Conservation (phyloP, 352 stramenopile genomes). For the Pythium insidiosum region DNA sequence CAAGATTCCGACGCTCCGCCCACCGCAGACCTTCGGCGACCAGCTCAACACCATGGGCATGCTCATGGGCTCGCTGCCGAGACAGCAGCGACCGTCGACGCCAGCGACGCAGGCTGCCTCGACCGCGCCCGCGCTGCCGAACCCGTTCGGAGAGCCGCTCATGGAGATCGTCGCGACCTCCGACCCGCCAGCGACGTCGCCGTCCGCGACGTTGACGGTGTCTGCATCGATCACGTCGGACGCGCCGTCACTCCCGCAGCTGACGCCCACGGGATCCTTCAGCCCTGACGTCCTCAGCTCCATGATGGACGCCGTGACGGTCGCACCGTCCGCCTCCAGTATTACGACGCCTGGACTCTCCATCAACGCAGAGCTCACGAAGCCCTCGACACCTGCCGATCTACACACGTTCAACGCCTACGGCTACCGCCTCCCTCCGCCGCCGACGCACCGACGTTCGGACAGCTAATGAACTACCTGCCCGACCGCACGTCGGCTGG, state of each 20-base stretch:
- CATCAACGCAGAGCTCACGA: too few species aligned
- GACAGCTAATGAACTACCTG: slow-evolving; percentile 1
- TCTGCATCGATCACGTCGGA: too few species aligned
- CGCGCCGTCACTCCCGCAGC: too few species aligned
- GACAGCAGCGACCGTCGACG: slow-evolving; percentile 7
- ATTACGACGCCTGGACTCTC: too few species aligned
- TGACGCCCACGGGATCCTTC: too few species aligned
- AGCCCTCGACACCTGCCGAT: too few species aligned
- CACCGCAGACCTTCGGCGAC: slow-evolving; percentile 8
- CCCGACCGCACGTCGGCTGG: too few species aligned
- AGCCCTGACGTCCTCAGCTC: too few species aligned
- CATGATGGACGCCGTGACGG: too few species aligned
- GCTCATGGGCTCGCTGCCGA: slow-evolving; percentile 17
- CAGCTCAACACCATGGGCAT: slow-evolving; percentile 14
- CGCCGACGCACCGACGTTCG: neutral
- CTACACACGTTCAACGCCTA: too few species aligned
- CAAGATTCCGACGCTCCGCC: slow-evolving; percentile 6
- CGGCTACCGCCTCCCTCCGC: too few species aligned
- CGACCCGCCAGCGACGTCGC: neutral
- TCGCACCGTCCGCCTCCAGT: too few species aligned
- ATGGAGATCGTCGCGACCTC: slow-evolving; percentile 14
- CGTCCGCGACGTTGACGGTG: neutral
- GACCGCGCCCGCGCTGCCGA: slow-evolving; percentile 9
- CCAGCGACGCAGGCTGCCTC: neutral
- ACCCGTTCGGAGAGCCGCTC: slow-evolving; percentile 16